Evolutionary conservation across 2,329 filamentous ascomycete species (phyloP).

Genomic region (Zymoseptoria ardabiliae): DNA sequence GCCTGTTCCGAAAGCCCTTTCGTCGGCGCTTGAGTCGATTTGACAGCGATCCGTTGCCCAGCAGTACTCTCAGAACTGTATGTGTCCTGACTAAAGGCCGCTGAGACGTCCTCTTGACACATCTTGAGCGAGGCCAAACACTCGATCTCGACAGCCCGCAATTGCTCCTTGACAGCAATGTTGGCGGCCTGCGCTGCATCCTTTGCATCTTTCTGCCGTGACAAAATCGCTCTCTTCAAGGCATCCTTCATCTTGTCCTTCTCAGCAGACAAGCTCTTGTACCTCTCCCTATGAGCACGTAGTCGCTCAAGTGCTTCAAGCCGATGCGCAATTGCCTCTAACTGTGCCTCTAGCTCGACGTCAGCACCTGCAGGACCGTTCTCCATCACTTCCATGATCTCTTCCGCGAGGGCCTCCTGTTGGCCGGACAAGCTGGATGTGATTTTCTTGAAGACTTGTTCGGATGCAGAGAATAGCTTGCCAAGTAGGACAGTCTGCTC

Average conservation of each 20-base stretch:
- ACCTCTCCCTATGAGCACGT: slow-evolving; percentile 11
- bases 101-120: slow-evolving; percentile 20
- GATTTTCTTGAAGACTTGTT: slow-evolving; percentile 11
- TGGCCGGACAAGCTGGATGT: slow-evolving; percentile 10
- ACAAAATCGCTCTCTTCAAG: slow-evolving; percentile 18
- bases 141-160: slow-evolving; percentile 19
- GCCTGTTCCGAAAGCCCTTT: neutral
- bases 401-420: slow-evolving; percentile 15
- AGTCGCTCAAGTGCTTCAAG: slow-evolving; percentile 15
- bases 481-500: slow-evolving; percentile 6
- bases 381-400: slow-evolving; percentile 17
- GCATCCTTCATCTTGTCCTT: slow-evolving; percentile 17
- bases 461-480: slow-evolving; percentile 19
- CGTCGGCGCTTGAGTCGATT: slow-evolving; percentile 23
- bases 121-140: slow-evolving; percentile 18
- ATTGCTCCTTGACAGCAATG: slow-evolving; percentile 17
- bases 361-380: slow-evolving; percentile 13
- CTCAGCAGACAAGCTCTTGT: slow-evolving; percentile 16
- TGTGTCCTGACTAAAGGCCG: slow-evolving; percentile 9
- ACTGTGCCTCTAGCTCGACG: slow-evolving; percentile 11
- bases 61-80: neutral
- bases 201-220: slow-evolving; percentile 9
- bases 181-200: slow-evolving; percentile 21
- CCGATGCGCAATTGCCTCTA: slow-evolving; percentile 13
- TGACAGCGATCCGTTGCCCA: slow-evolving; percentile 17